Evolutionary conservation across 495 filamentous ascomycete species (phyloP), one percentile per base, ranked within the genome.

Genomic region (Gamarada debralockiae): DNA sequence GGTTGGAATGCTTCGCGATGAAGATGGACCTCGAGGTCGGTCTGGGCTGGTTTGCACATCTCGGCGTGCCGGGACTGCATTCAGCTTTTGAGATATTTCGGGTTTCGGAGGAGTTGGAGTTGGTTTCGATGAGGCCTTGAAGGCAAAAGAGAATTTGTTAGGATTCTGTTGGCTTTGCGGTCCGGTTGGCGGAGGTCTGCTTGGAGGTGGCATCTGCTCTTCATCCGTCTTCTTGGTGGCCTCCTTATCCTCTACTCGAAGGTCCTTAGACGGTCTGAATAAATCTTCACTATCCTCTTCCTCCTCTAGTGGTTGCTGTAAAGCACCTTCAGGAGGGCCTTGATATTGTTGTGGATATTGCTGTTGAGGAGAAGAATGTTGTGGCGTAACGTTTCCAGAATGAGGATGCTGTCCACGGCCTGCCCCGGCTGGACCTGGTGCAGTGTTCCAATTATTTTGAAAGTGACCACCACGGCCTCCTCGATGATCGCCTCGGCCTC

Each of bases 121-220:
- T 18, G 80, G 68, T 53, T 93, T 93, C 0, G 61, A 70, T 13
- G 76, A 68, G 24, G 81, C 72, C 64, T 93, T 95, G 67, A 96
- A 85, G 12, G 89, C 86, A 67, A 96, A 96, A 60, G 87, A 90
- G 59, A 96, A 89, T 65, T 90, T 92, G 10, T 51, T 53, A 3
- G 55, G 47, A 45, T 57, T 58, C 22, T 62, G 55, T 31, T 82
- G 84, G 14, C 75, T 79, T 69, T 77, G 80, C 73, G 45, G 70
- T 53, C 61, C 77, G 69, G 21, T 79, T 73, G 33, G 78, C 71
- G 21, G 78, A 18, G 66, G 58, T 56, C 61, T 43, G 71, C 67
- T 46, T 69, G 70, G 58, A 20, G 62, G 58, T 24, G 67, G 68
- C 70, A 78, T 78, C 24, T 76, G 74, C 38, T 69, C 60, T 46